phyloP scores from a whole-genome alignment of 1,284 basidiomycete genomes.

The Testicularia cyperi region DNA sequence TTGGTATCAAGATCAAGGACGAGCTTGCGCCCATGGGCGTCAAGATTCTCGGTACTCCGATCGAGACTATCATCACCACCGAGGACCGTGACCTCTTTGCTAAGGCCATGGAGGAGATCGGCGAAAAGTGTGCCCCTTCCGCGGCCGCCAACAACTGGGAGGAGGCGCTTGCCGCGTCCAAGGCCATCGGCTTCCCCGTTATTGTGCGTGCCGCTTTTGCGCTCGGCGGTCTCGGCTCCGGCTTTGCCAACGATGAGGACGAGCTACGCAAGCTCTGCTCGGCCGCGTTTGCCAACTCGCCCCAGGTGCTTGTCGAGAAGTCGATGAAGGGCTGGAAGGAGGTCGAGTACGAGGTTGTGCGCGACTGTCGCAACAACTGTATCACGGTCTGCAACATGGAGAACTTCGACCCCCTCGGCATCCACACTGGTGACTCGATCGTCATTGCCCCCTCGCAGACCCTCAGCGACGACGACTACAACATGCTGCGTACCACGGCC shows the following conservation, averaged over 20 bases:
- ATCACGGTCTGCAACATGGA: slow-evolving; percentile 99
- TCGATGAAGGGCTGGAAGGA: slow-evolving; percentile 97
- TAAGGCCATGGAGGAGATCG: slow-evolving; percentile 90
- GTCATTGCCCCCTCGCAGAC: slow-evolving; percentile 97
- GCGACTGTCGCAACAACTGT: slow-evolving; percentile 94
- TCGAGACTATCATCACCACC: slow-evolving; percentile 94
- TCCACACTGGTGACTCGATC: slow-evolving; percentile 99
- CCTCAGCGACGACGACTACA: slow-evolving; percentile 82
- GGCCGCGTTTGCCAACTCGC: slow-evolving; percentile 86
- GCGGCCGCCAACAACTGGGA: slow-evolving; percentile 73
- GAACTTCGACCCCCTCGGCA: slow-evolving; percentile 98
- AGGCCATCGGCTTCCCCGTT: slow-evolving; percentile 88
- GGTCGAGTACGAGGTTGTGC: slow-evolving; percentile 98
- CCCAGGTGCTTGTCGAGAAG: slow-evolving; percentile 95
- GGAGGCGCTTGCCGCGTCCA: slow-evolving; percentile 82
- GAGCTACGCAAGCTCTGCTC: slow-evolving; percentile 80
- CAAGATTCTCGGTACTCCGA: slow-evolving; percentile 91
- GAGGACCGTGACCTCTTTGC: slow-evolving; percentile 96
- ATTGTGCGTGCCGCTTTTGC: slow-evolving; percentile 96
- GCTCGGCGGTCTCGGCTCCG: slow-evolving; percentile 89
- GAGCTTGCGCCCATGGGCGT: slow-evolving; percentile 81
- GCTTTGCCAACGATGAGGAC: slow-evolving; percentile 86
- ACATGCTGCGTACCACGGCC: slow-evolving; percentile 97
- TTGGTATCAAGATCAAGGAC: slow-evolving; percentile 95
- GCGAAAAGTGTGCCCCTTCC: slow-evolving; percentile 87